Conservation (phyloP, 768 basidiomycete genomes). For the Lenzites betulinus region DNA sequence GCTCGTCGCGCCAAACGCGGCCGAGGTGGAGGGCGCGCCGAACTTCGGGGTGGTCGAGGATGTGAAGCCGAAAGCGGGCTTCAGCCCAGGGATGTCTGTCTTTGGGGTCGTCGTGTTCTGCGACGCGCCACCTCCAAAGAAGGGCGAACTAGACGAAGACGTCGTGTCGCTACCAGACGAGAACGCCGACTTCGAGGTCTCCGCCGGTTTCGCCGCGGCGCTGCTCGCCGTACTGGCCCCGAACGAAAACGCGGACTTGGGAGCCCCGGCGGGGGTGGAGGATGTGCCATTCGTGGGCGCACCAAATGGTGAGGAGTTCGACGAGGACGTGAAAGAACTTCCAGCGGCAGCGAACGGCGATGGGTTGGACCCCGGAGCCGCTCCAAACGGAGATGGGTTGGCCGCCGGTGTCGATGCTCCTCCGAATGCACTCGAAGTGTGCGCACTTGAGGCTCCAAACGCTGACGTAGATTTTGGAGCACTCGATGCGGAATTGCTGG, state of each 20-base stretch:
- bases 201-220: neutral
- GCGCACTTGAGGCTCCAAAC: neutral
- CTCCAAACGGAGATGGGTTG: constrained; percentile 5
- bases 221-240: neutral
- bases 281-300: constrained; percentile 2
- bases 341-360: constrained; percentile 7
- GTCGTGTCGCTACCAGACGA: constrained; percentile 3
- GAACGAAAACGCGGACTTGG: constrained; percentile 22
- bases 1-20: constrained; percentile 18
- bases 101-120: constrained; percentile 3
- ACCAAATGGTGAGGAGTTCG: constrained; percentile 3
- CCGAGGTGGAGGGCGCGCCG: constrained; percentile 17
- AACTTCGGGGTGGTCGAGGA: constrained; percentile 24
- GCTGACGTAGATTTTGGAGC: constrained; percentile 5
- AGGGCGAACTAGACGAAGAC: neutral
- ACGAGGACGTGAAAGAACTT: constrained; percentile 5
- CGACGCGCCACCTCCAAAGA: neutral
- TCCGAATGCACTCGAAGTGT: constrained; percentile 2
- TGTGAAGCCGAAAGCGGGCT: neutral
- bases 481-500: neutral
- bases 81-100: neutral
- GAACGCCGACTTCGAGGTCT: constrained; percentile 2
- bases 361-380: neutral
- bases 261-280: constrained; percentile 1
- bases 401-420: neutral